Evolutionary conservation across 495 filamentous ascomycete species (phyloP), one percentile per base, ranked within the genome.

Genomic region (Penicillium silybi): DNA sequence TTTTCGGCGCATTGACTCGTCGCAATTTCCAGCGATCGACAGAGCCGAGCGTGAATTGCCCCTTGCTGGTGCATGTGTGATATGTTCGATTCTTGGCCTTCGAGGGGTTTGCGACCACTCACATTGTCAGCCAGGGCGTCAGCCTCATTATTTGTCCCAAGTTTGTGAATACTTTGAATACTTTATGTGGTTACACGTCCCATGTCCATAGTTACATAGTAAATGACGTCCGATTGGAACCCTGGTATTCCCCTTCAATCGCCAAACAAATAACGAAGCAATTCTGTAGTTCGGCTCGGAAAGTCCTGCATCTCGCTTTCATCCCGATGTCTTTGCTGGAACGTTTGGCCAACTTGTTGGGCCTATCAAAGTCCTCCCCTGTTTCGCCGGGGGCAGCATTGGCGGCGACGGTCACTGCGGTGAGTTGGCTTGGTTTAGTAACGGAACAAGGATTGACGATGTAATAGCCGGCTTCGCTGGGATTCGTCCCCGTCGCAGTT

Each of bases 401-500:
- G 15, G 67, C 67, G 32, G 54, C 59, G 15, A 64, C 62, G 4
- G 57, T 69, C 3, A 67, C 66, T 7, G 48, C 46, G 35, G 68
- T 71, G 27, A 57, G 66, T 58, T 17, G 1, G 34, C 27, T 13
- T 19, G 6, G n/a, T 23, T 23, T 46, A 38, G 35, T 44, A 45
- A 23, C 37, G 10, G 37, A 39, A 16, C 37, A 39, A 13, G 37
- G 16, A 18, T 19, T 39, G 18, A 39, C 4, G 32, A 43, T 22
- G 17, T 13, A 16, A n/a, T 44, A 69, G 66, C 50, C 66, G 6
- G 66, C 67, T 16, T 58, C 67, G 0, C 44, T 72, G 23, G 66
- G 71, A 0, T 72, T 74, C 42, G 59, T 72, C 1, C 71, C 71
- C 1, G 69, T 72, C 10, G 66, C 70, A 0, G 50, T 69, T 25